Percentiles rank a stretch among this genome's conserved stretches.
These are phyloP conservation scores for Fusarium ramigenum DNA, from an alignment of 2,329 filamentous ascomycete species.

Conservation along the genomic window DNA sequence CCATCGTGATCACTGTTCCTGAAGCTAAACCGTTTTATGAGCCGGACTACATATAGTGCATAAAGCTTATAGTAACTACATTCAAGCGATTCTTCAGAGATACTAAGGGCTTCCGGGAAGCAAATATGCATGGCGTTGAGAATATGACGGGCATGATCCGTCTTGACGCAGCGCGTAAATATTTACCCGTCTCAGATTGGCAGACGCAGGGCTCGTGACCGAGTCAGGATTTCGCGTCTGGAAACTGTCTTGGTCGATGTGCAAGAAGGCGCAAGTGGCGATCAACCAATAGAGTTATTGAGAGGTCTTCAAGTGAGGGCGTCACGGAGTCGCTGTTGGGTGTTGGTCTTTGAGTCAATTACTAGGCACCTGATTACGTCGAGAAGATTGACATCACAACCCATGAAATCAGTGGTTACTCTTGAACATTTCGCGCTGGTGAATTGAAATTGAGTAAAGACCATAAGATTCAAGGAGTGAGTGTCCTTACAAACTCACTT, in stretches of 20 bases:
- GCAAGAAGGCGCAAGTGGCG: too few species aligned
- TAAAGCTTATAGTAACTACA: not conserved
- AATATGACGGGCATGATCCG: not conserved
- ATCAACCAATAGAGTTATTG: not conserved
- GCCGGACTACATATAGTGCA: not conserved
- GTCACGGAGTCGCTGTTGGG: accelerated
- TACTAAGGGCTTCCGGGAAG: accelerated
- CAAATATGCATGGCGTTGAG: not conserved
- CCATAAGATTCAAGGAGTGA: accelerated
- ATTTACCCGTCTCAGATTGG: not conserved
- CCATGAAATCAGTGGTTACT: not conserved
- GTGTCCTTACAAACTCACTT: accelerated
- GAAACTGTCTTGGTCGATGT: accelerated
- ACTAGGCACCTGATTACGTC: not conserved
- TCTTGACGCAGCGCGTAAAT: not conserved
- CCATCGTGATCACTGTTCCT: not conserved
- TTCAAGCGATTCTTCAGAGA: accelerated
- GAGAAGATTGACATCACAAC: not conserved
- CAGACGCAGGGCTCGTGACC: not conserved
- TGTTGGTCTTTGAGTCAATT: not conserved
- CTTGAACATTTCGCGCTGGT: accelerated
- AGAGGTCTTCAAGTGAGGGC: accelerated
- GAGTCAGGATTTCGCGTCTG: not conserved
- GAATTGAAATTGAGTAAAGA: not conserved
- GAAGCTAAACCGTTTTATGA: not conserved